Conservation (phyloP, 2,329 filamentous ascomycete species). For the Scedosporium boydii region DNA sequence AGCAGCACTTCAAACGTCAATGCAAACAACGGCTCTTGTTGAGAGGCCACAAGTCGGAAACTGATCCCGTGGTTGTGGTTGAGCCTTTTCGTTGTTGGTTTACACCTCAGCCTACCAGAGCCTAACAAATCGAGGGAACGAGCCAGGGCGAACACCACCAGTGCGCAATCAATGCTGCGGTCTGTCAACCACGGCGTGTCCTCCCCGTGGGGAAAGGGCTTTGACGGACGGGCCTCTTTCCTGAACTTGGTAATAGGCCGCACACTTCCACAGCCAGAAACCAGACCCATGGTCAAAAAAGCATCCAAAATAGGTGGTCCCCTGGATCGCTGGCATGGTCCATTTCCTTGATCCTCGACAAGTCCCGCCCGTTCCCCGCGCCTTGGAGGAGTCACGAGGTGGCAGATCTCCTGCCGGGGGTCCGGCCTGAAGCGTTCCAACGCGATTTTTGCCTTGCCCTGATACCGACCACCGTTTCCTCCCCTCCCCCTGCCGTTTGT, state of each 20-base stretch:
- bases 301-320: neutral
- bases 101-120: neutral
- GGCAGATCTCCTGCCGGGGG: neutral
- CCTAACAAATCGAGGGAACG: neutral
- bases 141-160: neutral
- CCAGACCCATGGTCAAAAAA: neutral
- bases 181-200: neutral
- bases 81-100: neutral
- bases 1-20: no score
- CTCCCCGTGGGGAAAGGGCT: neutral
- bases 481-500: neutral
- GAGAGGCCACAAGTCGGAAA: neutral
- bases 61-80: neutral
- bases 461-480: neutral
- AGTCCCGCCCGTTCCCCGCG: neutral
- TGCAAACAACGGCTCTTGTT: no score
- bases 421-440: neutral
- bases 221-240: neutral
- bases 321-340: neutral
- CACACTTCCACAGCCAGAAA: neutral
- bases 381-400: neutral
- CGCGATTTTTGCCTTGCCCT: neutral
- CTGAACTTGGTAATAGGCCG: neutral
- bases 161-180: neutral
- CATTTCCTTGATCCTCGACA: neutral